Evolutionary conservation across 768 basidiomycete species (phyloP).

Genomic region (Fomitopsis pulvina): DNA sequence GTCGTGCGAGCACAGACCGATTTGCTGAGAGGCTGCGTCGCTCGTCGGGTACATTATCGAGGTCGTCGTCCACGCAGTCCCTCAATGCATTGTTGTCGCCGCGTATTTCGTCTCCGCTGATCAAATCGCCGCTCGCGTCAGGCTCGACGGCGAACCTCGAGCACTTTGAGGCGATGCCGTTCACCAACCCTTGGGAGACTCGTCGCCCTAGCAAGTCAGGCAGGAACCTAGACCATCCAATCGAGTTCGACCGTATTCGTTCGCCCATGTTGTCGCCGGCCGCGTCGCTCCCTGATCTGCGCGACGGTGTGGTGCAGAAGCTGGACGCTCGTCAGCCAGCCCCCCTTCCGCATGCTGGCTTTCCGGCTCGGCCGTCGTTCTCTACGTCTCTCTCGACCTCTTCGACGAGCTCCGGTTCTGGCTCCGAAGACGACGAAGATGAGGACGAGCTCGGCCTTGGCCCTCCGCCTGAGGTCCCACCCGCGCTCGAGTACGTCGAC

Average conservation of each 20-base stretch:
- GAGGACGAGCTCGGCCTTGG: conserved; percentile 5
- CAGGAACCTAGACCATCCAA: conserved; percentile 6
- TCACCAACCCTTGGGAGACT: background rate
- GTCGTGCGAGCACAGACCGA: background rate
- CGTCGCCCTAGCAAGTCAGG: background rate
- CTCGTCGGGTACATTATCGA: background rate
- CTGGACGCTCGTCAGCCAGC: background rate
- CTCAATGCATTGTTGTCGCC: background rate
- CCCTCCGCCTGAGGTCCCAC: conserved; percentile 4
- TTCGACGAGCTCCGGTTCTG: background rate
- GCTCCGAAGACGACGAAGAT: conserved; percentile 4
- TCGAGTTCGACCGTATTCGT: conserved; percentile 9
- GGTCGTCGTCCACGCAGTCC: background rate
- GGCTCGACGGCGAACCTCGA: background rate
- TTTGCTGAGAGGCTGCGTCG: background rate
- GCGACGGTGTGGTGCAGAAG: background rate
- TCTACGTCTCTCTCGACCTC: conserved; percentile 1
- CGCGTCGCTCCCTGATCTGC: background rate
- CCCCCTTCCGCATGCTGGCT: background rate
- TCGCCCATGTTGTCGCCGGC: background rate
- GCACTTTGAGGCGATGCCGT: background rate
- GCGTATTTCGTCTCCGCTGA: background rate
- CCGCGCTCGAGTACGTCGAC: conserved; percentile 12
- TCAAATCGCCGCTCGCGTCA: background rate
- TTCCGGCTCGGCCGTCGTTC: background rate